Conservation (phyloP, 2,329 filamentous ascomycete genomes). For the Aspergillus brunneoviolaceus region DNA sequence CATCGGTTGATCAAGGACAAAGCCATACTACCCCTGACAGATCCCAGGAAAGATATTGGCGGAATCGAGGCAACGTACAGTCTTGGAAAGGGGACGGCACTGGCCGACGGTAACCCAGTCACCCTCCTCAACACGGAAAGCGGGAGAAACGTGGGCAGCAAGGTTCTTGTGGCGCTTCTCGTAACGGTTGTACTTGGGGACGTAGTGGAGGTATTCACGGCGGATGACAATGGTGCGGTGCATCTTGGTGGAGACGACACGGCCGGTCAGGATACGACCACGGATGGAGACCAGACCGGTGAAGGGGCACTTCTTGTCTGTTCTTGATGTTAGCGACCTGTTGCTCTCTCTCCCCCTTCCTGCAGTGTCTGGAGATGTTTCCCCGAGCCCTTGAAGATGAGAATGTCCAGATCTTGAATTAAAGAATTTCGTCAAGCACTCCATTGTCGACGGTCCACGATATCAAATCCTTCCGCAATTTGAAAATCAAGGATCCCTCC, state of each 20-base stretch:
- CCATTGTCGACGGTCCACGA: neutral
- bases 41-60: neutral
- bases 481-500: neutral
- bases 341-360: conserved; percentile 9
- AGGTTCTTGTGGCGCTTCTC: conserved; percentile 99
- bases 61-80: conserved; percentile 63
- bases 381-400: conserved; percentile 17
- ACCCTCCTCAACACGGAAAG: conserved; percentile 99
- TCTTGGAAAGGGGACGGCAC: conserved; percentile 99
- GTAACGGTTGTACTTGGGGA: conserved; percentile 99
- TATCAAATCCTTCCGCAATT: neutral
- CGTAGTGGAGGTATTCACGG: conserved; percentile 99
- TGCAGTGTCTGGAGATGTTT: neutral
- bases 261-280: conserved; percentile 99
- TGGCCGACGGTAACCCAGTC: conserved; percentile 99
- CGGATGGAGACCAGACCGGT: conserved; percentile 98
- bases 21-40: neutral
- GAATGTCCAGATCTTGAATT: conserved; percentile 8
- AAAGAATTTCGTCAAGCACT: neutral
- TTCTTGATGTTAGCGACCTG: conserved; percentile 28
- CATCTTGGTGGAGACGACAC: conserved; percentile 99
- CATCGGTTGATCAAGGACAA: neutral
- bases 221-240: conserved; percentile 99
- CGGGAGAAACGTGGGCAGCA: conserved; percentile 95
- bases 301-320: conserved; percentile 99